Evolutionary conservation across 306 rosid species (phyloP).

Genomic region (Vigna nakashimae): DNA sequence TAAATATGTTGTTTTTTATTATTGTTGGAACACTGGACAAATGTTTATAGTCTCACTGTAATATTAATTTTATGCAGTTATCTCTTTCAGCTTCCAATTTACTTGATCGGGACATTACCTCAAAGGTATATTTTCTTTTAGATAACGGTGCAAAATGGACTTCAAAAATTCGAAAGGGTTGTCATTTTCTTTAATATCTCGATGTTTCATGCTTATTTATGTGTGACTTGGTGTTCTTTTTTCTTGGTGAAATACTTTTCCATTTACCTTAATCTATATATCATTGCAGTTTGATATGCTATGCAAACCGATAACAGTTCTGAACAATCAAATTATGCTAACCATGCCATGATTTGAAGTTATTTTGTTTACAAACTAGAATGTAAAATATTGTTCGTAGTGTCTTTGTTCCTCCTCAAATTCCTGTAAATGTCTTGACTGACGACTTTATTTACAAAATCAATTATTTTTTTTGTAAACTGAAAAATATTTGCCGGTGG

Average conservation of each 20-base stretch:
- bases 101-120: slow-evolving; percentile 64
- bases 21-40: slow-evolving; percentile 15
- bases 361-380: neutral
- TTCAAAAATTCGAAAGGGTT: neutral
- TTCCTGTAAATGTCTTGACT: neutral
- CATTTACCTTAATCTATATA: neutral
- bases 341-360: neutral
- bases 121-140: slow-evolving; percentile 50
- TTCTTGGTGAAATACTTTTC: neutral
- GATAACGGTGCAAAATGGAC: neutral
- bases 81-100: slow-evolving; percentile 70
- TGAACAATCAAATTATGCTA: neutral
- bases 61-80: slow-evolving; percentile 57
- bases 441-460: neutral
- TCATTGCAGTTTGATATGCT: too few species aligned
- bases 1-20: neutral
- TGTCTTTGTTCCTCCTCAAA: slow-evolving; percentile 25
- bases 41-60: slow-evolving; percentile 35
- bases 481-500: too few species aligned
- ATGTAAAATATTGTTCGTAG: neutral
- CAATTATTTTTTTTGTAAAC: neutral
- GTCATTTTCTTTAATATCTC: neutral
- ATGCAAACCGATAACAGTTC: neutral
- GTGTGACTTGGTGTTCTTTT: neutral
- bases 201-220: slow-evolving; percentile 2